These are phyloP conservation scores for Cadophora sp. DNA, from an alignment of 2,329 filamentous ascomycete species.

Conservation along the genomic window DNA sequence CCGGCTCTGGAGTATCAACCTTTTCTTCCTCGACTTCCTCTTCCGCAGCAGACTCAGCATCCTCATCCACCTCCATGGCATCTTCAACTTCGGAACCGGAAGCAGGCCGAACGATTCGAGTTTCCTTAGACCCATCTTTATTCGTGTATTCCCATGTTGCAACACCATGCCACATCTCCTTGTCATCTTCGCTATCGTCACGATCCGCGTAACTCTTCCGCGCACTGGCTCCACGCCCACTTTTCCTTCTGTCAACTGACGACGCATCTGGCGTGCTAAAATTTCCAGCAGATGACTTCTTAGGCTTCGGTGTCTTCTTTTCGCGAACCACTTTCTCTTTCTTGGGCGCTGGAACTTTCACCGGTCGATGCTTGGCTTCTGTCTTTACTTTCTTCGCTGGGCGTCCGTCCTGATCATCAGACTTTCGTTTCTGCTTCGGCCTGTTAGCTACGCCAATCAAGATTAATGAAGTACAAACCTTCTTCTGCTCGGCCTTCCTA, in stretches of 20 bases:
- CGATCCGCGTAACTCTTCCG: constrained; percentile 47
- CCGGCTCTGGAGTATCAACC: constrained; percentile 40
- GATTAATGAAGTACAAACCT: constrained; percentile 45
- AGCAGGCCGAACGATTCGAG: constrained; percentile 29
- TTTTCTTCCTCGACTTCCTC: constrained; percentile 43
- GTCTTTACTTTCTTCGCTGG: constrained; percentile 29
- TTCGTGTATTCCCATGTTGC: constrained; percentile 48
- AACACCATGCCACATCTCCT: constrained; percentile 48
- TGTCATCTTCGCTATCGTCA: constrained; percentile 51
- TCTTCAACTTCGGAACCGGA: constrained; percentile 43
- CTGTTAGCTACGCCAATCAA: constrained; percentile 7
- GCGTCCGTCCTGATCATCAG: constrained; percentile 37
- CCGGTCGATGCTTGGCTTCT: constrained; percentile 28
- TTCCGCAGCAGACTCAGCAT: constrained; percentile 39
- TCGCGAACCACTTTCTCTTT: constrained; percentile 37
- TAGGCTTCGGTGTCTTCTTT: constrained; percentile 43
- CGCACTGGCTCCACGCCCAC: constrained; percentile 48
- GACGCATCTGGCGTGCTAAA: constrained; percentile 30
- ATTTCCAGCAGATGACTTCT: constrained; percentile 31
- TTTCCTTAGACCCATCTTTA: constrained; percentile 40
- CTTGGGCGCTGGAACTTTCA: constrained; percentile 40
- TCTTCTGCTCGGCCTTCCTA: constrained; percentile 69
- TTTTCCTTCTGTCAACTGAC: constrained; percentile 45
- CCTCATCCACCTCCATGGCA: constrained; percentile 41
- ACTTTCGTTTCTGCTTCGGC: constrained; percentile 41